These are phyloP conservation scores for Starmera caribaea DNA, from an alignment of 805 yeast genomes.

Conservation along the genomic window DNA sequence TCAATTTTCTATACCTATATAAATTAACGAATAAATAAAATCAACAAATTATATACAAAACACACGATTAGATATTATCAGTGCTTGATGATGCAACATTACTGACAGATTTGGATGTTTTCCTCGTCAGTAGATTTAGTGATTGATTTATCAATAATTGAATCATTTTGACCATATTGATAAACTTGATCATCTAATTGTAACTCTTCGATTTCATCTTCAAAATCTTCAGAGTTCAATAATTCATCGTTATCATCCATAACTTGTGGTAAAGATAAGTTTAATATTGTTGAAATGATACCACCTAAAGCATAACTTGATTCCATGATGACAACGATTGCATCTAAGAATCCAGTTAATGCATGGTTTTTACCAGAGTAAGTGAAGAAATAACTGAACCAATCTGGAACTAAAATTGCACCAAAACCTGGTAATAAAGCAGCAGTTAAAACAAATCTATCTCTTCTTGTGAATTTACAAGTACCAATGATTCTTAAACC, in stretches of 20 bases:
- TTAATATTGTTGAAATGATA: slow-evolving; percentile 49
- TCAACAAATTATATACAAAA: too few species aligned
- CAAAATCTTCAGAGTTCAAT: slow-evolving; percentile 4
- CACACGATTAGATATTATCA: too few species aligned
- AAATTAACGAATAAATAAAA: too few species aligned
- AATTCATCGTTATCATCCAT: slow-evolving; percentile 29
- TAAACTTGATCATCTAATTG: slow-evolving; percentile 16
- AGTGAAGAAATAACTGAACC: slow-evolving; percentile 59
- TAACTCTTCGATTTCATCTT: slow-evolving; percentile 12
- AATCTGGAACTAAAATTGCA: slow-evolving; percentile 49
- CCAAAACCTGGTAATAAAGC: slow-evolving; percentile 60
- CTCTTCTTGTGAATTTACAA: slow-evolving; percentile 52
- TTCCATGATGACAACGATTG: slow-evolving; percentile 60
- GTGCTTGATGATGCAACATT: too few species aligned
- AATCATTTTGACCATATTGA: slow-evolving; percentile 15
- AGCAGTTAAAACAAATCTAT: slow-evolving; percentile 62
- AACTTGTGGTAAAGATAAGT: slow-evolving; percentile 54
- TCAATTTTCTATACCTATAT: too few species aligned
- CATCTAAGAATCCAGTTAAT: slow-evolving; percentile 54
- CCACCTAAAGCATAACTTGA: slow-evolving; percentile 69
- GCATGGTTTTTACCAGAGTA: slow-evolving; percentile 52
- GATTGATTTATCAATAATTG: neutral
- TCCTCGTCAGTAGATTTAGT: neutral
- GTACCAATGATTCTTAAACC: slow-evolving; percentile 57
- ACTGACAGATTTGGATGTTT: neutral